Percentiles rank a stretch among this genome's conserved stretches.
phyloP scores from a whole-genome alignment of 805 yeast species.

The Blastobotrys attinorum region DNA sequence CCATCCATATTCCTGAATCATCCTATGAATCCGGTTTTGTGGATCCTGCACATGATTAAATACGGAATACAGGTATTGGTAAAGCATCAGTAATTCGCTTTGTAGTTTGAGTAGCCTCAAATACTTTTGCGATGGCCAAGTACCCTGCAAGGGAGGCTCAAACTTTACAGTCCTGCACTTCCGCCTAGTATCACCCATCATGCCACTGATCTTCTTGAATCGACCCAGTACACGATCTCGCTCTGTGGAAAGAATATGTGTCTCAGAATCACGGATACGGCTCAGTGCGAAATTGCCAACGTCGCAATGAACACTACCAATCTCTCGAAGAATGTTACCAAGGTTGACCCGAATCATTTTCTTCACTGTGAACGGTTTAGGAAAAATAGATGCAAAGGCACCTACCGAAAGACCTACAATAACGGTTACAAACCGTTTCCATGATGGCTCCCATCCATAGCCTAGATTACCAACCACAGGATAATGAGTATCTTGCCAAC shows the following conservation, averaged over 20 bases:
- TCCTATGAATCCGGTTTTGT: slow-evolving; percentile 14
- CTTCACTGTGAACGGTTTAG: slow-evolving; percentile 29
- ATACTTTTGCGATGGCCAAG: slow-evolving; percentile 28
- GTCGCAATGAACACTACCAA: slow-evolving; percentile 25
- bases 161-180: slow-evolving; percentile 15
- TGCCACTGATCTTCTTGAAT: not conserved
- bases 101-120: slow-evolving; percentile 20
- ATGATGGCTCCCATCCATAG: slow-evolving; percentile 27
- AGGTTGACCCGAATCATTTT: slow-evolving; percentile 23
- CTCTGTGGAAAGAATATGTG: slow-evolving; percentile 12
- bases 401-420: slow-evolving; percentile 25
- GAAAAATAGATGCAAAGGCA: slow-evolving; percentile 27
- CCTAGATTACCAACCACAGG: slow-evolving; percentile 18
- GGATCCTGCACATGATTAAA: slow-evolving; percentile 24
- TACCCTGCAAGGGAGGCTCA: slow-evolving; percentile 30
- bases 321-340: slow-evolving; percentile 19
- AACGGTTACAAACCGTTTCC: slow-evolving; percentile 29
- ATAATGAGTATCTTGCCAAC: slow-evolving; percentile 24
- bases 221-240: slow-evolving; percentile 9
- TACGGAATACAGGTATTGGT: slow-evolving; percentile 20
- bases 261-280: slow-evolving; percentile 15
- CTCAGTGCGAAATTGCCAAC: slow-evolving; percentile 26
- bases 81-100: slow-evolving; percentile 22
- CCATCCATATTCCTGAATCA: slow-evolving; percentile 25
- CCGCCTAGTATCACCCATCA: slow-evolving; percentile 4